phyloP scores from a whole-genome alignment of 129 eudicot genomes.

The Rutidosis leptorrhynchoides region DNA sequence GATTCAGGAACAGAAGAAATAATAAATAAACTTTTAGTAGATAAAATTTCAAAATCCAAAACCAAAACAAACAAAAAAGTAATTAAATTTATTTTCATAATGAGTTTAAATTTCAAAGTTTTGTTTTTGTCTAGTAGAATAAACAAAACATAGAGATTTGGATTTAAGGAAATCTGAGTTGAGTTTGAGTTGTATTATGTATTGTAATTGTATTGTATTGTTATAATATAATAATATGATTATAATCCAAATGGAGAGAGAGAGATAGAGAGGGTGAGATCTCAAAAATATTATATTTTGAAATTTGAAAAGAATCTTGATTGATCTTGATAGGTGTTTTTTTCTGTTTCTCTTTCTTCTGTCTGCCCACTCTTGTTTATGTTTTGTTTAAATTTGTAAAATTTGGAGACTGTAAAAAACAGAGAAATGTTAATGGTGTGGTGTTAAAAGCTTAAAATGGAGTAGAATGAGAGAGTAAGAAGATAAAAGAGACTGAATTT shows the following conservation, averaged over 20 bases:
- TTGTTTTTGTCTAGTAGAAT: conserved; percentile 1
- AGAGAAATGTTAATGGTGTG: not conserved
- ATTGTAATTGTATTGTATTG: too few species aligned
- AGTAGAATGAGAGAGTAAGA: conserved; percentile 16
- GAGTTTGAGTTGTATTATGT: conserved; percentile 20
- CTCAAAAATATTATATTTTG: conserved; percentile 25
- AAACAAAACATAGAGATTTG: conserved; percentile 35
- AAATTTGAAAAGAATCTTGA: conserved; percentile 39
- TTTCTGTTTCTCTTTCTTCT: conserved; percentile 26
- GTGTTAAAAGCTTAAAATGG: conserved; percentile 1
- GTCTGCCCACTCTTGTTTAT: conserved; percentile 34
- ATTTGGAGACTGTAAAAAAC: conserved; percentile 10
- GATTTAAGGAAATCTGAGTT: conserved; percentile 29
- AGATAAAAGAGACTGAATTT: not conserved
- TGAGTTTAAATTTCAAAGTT: not conserved
- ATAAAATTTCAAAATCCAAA: conserved; percentile 27
- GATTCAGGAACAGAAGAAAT: conserved; percentile 37
- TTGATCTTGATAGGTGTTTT: conserved; percentile 32
- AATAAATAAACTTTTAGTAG: conserved; percentile 10
- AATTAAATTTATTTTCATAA: conserved; percentile 14
- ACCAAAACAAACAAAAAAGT: conserved; percentile 31
- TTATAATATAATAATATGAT: too few species aligned
- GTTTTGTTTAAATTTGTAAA: not conserved
- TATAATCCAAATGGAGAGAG: conserved; percentile 40
- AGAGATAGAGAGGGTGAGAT: conserved; percentile 32